phyloP scores from a whole-genome alignment of 2,329 filamentous ascomycete genomes.

The Coniochaeta sp. region DNA sequence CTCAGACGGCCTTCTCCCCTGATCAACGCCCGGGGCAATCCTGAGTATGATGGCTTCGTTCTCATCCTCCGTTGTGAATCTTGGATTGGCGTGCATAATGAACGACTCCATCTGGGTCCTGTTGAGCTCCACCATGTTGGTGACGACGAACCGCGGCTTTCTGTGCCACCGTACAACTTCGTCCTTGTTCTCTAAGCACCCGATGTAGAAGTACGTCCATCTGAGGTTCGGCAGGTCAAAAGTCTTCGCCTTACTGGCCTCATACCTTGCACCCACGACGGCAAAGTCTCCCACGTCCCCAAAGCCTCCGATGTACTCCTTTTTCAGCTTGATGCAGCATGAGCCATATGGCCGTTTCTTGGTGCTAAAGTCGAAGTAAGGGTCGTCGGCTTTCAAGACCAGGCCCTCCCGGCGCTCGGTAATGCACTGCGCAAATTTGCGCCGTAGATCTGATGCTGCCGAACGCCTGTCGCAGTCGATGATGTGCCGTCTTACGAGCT shows the following conservation, averaged over 20 bases:
- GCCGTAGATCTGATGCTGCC: constrained; percentile 48
- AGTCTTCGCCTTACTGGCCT: constrained; percentile 52
- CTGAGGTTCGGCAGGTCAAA: constrained; percentile 46
- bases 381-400: constrained; percentile 71
- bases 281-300: constrained; percentile 82
- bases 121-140: constrained; percentile 56
- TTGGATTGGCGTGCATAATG: constrained; percentile 36
- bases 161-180: constrained; percentile 42
- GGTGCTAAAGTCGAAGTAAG: constrained; percentile 59
- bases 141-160: constrained; percentile 56
- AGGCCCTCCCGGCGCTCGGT: constrained; percentile 65
- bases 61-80: constrained; percentile 26
- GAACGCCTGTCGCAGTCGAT: constrained; percentile 55
- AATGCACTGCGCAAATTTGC: constrained; percentile 62
- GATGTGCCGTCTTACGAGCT: constrained; percentile 57
- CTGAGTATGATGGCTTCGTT: constrained; percentile 37
- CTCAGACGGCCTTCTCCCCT: constrained; percentile 33
- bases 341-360: constrained; percentile 29
- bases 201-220: constrained; percentile 79
- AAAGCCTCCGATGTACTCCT: constrained; percentile 71
- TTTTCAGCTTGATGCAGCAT: constrained; percentile 76
- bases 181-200: constrained; percentile 64
- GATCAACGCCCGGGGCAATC: constrained; percentile 35
- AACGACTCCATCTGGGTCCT: constrained; percentile 43
- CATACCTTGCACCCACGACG: constrained; percentile 67